Conservation (phyloP, 1,139 yeast genomes). For the Sugiyamaella xylanicola region DNA sequence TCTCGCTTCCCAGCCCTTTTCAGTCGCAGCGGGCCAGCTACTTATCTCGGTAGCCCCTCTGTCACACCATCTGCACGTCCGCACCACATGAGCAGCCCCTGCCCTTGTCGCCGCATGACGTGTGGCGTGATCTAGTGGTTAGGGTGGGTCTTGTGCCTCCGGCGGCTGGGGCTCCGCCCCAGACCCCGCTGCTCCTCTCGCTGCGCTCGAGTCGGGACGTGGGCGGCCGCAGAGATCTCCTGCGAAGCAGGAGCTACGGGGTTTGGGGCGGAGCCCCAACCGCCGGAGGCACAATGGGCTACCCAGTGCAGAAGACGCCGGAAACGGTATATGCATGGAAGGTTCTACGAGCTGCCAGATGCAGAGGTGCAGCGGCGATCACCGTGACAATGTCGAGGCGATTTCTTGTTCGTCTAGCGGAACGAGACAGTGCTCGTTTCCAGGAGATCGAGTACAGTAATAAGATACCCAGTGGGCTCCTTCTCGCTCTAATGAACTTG, state of each 20-base stretch:
- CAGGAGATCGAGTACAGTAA: too few species aligned
- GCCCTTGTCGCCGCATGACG: neutral
- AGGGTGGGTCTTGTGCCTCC: neutral
- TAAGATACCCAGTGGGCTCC: too few species aligned
- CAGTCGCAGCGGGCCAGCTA: neutral
- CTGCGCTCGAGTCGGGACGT: too few species aligned
- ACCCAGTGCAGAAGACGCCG: neutral
- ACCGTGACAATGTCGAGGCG: neutral
- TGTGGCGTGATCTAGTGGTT: neutral
- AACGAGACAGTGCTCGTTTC: too few species aligned
- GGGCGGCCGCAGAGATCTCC: too few species aligned
- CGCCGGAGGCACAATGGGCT: too few species aligned
- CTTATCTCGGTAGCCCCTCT: conserved; percentile 4
- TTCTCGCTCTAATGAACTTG: too few species aligned
- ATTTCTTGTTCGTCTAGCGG: too few species aligned
- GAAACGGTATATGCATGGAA: neutral
- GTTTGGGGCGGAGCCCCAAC: too few species aligned
- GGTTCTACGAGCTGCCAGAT: neutral
- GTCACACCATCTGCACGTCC: neutral
- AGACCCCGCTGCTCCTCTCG: neutral
- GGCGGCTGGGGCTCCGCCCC: neutral
- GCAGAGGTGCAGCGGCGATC: neutral
- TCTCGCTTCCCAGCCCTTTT: neutral
- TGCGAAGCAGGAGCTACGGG: too few species aligned
- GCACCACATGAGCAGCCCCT: conserved; percentile 8